These are phyloP conservation scores for Mortierella alpina DNA, from an alignment of 192 early-diverging fungal species.

Conservation along the genomic window DNA sequence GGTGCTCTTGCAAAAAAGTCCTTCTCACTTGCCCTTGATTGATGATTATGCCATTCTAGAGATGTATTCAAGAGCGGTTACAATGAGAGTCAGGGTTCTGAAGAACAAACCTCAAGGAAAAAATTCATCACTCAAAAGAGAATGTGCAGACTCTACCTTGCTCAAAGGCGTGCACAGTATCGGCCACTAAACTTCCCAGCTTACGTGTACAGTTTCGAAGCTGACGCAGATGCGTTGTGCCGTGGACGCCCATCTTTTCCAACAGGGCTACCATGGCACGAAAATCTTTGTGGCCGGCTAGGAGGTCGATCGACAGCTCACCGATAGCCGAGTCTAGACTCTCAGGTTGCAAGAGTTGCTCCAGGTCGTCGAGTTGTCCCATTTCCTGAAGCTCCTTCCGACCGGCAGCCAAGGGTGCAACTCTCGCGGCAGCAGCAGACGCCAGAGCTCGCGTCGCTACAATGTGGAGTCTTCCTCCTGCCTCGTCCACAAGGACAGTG, in stretches of 20 bases:
- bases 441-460: slow-evolving; percentile 3
- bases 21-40: slow-evolving; percentile 40
- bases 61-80: background rate
- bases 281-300: slow-evolving; percentile 46
- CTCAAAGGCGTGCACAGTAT: slow-evolving; percentile 41
- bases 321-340: slow-evolving; percentile 11
- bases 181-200: slow-evolving; percentile 16
- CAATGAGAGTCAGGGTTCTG: background rate
- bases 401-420: background rate
- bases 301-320: slow-evolving; percentile 8
- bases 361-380: slow-evolving; percentile 30
- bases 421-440: background rate
- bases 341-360: slow-evolving; percentile 5
- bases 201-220: slow-evolving; percentile 34
- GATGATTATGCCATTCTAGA: slow-evolving; percentile 48
- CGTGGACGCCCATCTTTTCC: slow-evolving; percentile 34
- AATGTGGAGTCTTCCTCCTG: slow-evolving; percentile 11
- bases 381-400: slow-evolving; percentile 16
- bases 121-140: background rate
- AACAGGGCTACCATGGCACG: slow-evolving; percentile 21
- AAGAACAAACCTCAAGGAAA: background rate
- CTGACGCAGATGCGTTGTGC: slow-evolving; percentile 36
- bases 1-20: slow-evolving; percentile 44
- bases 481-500: slow-evolving; percentile 12
- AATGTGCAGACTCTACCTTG: slow-evolving; percentile 19